Evolutionary conservation across 768 basidiomycete species (phyloP), one percentile per base, ranked within the genome.

Genomic region (Hericium erinaceus): DNA sequence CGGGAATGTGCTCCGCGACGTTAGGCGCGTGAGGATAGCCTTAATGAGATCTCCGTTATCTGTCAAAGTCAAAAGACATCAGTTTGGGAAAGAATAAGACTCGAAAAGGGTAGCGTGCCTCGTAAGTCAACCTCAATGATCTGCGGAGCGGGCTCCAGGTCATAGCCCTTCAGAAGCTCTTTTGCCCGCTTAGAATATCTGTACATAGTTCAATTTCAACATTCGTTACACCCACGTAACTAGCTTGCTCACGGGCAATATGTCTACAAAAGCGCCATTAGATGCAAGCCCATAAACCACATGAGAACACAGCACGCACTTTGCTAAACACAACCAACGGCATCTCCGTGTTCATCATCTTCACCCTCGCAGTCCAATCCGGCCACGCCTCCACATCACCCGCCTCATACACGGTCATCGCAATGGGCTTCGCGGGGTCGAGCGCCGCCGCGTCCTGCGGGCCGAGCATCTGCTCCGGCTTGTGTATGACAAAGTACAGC

Each of bases 271-370:
- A 33, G 9, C n/a, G 58, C 16, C 12, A 39, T 53, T 33, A 37
- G n/a, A 60, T 59, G 48, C 37, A 58, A 33, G 38, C 15, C 15
- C 44, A 26, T 50, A 15, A 16, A 9, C 7, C 9, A 22, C 39
- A 52, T 20, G 52, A 50, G 37, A n/a, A 61, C 24, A 20, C 44
- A 24, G 9, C 39, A 15, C 76, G 37, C 56, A 85, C 87, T 77
- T 92, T 92, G 75, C 89, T 91, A 64, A 92, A 91, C 12, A 92
- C 82, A 48, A 92, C 74, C 7, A 92, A 69, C 2, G 89, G 89
- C 63, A 80, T 75, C 37, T 79, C 68, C 16, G 74, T 65, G 39
- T 78, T 72, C 50, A 90, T 63, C 20, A 64, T 64, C 46, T 65
- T 66, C 16, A 76, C 68, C 46, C 80, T 73, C 59, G 70, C 68